Evolutionary conservation across 1,139 yeast species (phyloP).

Genomic region (Candida tunisiensis): DNA sequence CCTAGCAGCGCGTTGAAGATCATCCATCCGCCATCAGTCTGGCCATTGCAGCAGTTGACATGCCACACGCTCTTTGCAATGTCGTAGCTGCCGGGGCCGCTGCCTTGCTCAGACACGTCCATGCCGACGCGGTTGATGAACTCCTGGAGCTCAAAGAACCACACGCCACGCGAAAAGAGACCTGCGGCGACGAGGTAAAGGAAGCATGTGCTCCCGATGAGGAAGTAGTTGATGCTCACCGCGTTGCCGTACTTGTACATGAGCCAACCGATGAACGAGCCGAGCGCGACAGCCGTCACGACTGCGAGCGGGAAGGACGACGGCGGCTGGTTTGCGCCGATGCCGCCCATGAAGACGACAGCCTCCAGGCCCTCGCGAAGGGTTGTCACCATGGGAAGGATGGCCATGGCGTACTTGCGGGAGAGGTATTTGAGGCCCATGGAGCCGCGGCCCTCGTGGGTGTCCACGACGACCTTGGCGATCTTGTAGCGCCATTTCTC

Average conservation of each 20-base stretch:
- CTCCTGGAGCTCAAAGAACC: slow-evolving; percentile 60
- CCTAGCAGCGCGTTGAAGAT: slow-evolving; percentile 75
- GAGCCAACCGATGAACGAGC: slow-evolving; percentile 43
- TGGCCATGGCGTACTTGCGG: slow-evolving; percentile 57
- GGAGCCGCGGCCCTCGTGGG: slow-evolving; percentile 18
- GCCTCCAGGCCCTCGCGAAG: slow-evolving; percentile 88
- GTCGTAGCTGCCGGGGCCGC: slow-evolving; percentile 87
- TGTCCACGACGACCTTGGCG: slow-evolving; percentile 30
- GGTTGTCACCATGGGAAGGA: slow-evolving; percentile 69
- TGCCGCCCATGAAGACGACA: slow-evolving; percentile 81
- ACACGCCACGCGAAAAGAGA: slow-evolving; percentile 73
- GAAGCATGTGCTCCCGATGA: slow-evolving; percentile 66
- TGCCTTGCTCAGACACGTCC: slow-evolving; percentile 78
- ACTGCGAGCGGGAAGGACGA: slow-evolving; percentile 71
- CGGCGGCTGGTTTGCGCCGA: slow-evolving; percentile 35
- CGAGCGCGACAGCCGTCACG: slow-evolving; percentile 59
- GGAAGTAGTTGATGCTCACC: slow-evolving; percentile 52
- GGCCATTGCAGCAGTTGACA: slow-evolving; percentile 88
- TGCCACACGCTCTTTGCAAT: slow-evolving; percentile 71
- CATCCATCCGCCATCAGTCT: slow-evolving; percentile 83
- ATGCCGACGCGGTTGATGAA: slow-evolving; percentile 59
- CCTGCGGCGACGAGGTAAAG: slow-evolving; percentile 80
- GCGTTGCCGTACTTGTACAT: slow-evolving; percentile 54
- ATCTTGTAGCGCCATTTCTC: slow-evolving; percentile 73
- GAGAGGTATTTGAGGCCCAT: slow-evolving; percentile 11